Evolutionary conservation across 2,329 filamentous ascomycete species (phyloP).

Genomic region (Neobulgaria alba): DNA sequence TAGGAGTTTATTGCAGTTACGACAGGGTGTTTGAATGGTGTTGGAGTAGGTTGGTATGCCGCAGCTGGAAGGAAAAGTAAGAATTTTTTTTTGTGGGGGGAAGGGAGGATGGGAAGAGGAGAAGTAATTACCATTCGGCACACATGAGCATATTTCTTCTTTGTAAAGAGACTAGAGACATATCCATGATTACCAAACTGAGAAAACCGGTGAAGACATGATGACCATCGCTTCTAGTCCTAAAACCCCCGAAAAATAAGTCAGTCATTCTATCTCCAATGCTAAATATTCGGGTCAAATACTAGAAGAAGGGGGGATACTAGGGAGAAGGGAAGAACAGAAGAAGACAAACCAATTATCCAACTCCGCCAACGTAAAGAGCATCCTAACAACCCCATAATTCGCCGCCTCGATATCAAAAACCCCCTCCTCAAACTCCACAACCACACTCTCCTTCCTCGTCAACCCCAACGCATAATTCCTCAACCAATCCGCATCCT

Average conservation of each 20-base stretch:
- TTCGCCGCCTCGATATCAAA: constrained; percentile 32
- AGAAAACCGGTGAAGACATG: constrained; percentile 34
- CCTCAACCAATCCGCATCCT: constrained; percentile 45
- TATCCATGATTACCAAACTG: constrained; percentile 24
- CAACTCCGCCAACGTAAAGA: constrained; percentile 37
- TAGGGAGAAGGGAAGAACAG: neutral
- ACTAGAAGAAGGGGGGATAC: neutral
- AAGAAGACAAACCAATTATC: constrained; percentile 31
- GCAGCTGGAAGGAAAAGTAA: constrained; percentile 33
- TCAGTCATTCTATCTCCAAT: neutral
- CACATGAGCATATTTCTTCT: constrained; percentile 32
- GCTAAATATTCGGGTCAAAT: neutral
- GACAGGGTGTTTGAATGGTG: constrained; percentile 31
- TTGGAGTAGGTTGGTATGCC: constrained; percentile 47
- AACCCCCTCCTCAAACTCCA: constrained; percentile 36
- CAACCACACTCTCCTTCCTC: constrained; percentile 41
- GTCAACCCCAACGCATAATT: constrained; percentile 38
- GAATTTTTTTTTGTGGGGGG: neutral
- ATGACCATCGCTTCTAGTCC: constrained; percentile 28
- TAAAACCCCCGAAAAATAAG: neutral
- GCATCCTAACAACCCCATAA: constrained; percentile 27
- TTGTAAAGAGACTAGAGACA: constrained; percentile 21
- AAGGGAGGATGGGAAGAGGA: neutral
- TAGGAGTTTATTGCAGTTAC: constrained; percentile 29
- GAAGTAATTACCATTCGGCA: constrained; percentile 32